phyloP scores from a whole-genome alignment of 306 rosid genomes.

The Notholithocarpus densiflorus region DNA sequence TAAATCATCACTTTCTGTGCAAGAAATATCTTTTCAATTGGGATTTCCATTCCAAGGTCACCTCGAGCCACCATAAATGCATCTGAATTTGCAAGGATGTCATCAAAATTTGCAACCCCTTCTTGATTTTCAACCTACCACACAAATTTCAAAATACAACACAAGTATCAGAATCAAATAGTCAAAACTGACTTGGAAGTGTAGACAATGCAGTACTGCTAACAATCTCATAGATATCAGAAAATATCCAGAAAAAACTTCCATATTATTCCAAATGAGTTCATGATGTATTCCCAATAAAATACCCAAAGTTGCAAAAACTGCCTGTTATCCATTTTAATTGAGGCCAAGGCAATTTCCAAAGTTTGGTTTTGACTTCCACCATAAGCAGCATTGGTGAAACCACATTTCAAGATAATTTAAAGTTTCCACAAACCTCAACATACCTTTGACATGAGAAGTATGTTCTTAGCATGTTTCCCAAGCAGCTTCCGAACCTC shows the following conservation, averaged over 20 bases:
- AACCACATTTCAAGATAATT: neutral
- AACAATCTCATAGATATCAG: conserved; percentile 1
- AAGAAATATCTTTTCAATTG: conserved; percentile 93
- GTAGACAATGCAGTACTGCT: neutral
- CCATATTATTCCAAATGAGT: neutral
- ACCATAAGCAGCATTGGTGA: neutral
- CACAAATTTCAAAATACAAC: conserved; percentile 14
- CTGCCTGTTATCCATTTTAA: neutral
- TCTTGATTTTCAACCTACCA: conserved; percentile 96
- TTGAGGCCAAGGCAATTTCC: neutral
- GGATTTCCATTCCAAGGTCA: conserved; percentile 99
- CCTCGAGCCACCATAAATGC: conserved; percentile 99
- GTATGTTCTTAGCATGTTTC: conserved; percentile 73
- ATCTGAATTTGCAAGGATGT: conserved; percentile 89
- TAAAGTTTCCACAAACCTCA: conserved; percentile 2
- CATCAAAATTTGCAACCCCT: conserved; percentile 98
- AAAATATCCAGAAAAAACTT: neutral
- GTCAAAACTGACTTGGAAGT: conserved; percentile 5
- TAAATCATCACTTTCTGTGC: conserved; percentile 99
- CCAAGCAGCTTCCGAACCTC: conserved; percentile 85
- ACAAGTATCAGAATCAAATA: neutral
- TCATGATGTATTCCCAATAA: neutral
- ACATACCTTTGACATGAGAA: conserved; percentile 93
- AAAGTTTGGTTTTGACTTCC: neutral
- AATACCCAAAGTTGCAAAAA: neutral